Evolutionary conservation across 129 eudicot species (phyloP).

Genomic region (Tagetes patula): DNA sequence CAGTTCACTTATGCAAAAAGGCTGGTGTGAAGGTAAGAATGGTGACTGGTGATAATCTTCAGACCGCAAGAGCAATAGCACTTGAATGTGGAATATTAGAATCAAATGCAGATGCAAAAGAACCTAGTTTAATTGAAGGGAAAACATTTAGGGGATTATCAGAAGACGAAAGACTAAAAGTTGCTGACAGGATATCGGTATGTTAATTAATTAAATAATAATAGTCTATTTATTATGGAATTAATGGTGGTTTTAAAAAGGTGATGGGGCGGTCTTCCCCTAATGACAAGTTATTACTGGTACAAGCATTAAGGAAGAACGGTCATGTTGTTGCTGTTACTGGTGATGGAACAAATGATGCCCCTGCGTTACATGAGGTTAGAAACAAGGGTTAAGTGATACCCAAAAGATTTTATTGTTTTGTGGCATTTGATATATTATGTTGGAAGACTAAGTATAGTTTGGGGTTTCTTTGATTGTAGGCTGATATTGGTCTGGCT

Average conservation of each 20-base stretch:
- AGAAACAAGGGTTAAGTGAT: not conserved
- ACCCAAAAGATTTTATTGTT: not conserved
- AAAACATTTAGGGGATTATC: conserved; percentile 62
- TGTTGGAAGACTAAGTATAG: not conserved
- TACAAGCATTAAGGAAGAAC: conserved; percentile 81
- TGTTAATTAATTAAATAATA: not conserved
- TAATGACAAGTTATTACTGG: conserved; percentile 90
- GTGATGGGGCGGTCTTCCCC: conserved; percentile 99
- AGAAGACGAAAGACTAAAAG: conserved; percentile 53
- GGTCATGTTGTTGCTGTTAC: conserved; percentile 97
- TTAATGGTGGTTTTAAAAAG: conserved; percentile 37
- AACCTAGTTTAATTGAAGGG: conserved; percentile 87
- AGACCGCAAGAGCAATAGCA: conserved; percentile 93
- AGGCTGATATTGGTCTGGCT: conserved; percentile 98
- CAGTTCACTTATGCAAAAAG: conserved; percentile 68
- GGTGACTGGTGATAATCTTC: conserved; percentile 98
- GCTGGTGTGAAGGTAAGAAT: conserved; percentile 98
- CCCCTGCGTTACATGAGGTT: conserved; percentile 98
- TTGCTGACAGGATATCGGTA: conserved; percentile 84
- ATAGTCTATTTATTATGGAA: not conserved
- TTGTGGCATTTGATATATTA: not conserved
- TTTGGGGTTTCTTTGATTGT: conserved; percentile 27
- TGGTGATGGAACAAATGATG: conserved; percentile 99
- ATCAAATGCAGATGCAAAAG: conserved; percentile 73
- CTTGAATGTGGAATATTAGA: conserved; percentile 87